Conservation (phyloP, 2,329 filamentous ascomycete genomes). For the Colletotrichum filicis region DNA sequence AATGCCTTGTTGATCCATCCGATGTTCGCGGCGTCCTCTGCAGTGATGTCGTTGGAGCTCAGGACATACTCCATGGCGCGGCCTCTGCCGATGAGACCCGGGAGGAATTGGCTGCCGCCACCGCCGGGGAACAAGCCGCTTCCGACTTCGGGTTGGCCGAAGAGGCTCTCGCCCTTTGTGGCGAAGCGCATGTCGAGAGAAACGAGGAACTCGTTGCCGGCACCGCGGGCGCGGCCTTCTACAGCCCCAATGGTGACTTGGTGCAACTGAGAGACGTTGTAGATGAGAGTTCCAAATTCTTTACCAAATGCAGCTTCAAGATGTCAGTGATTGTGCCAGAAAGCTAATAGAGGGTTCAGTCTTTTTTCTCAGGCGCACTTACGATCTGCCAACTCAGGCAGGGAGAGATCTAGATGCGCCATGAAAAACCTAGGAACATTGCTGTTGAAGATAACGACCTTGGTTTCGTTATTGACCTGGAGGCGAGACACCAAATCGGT, state of each 20-base stretch:
- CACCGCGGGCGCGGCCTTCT: background rate
- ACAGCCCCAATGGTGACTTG: background rate
- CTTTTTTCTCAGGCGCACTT: too few relatives aligned
- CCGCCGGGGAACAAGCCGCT: background rate
- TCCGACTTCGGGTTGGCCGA: background rate
- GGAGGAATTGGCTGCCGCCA: background rate
- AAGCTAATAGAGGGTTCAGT: too few relatives aligned
- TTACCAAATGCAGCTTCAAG: background rate
- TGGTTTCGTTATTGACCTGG: background rate
- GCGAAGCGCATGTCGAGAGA: constrained; percentile 9
- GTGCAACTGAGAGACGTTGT: background rate
- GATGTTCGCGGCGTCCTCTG: background rate
- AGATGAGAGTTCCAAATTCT: background rate
- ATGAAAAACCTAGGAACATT: background rate
- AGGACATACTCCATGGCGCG: constrained; percentile 5
- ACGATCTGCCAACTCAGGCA: background rate
- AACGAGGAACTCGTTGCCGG: background rate
- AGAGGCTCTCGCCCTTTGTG: background rate
- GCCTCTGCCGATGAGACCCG: background rate
- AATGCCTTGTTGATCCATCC: constrained; percentile 1
- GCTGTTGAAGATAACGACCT: background rate
- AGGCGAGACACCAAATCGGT: background rate
- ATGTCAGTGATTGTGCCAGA: too few relatives aligned
- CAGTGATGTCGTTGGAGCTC: background rate
- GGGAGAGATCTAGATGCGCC: background rate